These are phyloP conservation scores for Trametes sp. DNA, from an alignment of 1,284 basidiomycete species.

Conservation along the genomic window DNA sequence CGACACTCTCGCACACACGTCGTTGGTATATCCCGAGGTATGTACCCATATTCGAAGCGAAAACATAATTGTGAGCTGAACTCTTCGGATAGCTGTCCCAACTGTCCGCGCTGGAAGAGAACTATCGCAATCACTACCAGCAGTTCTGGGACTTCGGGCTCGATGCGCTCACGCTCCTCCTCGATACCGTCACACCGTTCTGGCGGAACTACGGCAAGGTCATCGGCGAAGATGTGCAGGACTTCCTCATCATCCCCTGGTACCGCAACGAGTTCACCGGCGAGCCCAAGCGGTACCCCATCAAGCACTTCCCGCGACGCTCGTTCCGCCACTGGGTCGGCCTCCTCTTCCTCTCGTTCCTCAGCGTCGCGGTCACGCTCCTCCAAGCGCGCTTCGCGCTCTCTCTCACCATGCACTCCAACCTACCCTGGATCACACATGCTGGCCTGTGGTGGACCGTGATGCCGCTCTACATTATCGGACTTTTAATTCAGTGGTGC, in stretches of 20 bases:
- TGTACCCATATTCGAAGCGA: no score
- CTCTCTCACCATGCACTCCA: slow-evolving; percentile 55
- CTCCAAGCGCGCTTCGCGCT: slow-evolving; percentile 64
- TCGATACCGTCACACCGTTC: slow-evolving; percentile 77
- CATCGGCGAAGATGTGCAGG: slow-evolving; percentile 77
- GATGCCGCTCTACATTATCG: slow-evolving; percentile 65
- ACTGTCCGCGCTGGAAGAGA: slow-evolving; percentile 73
- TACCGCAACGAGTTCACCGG: slow-evolving; percentile 85
- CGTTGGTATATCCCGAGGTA: slow-evolving; percentile 80
- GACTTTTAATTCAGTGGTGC: slow-evolving; percentile 67
- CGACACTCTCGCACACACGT: slow-evolving; percentile 69
- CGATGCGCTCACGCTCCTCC: slow-evolving; percentile 73
- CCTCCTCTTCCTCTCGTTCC: slow-evolving; percentile 57
- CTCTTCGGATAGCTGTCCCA: slow-evolving; percentile 61
- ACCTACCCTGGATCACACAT: slow-evolving; percentile 62
- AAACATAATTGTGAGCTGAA: neutral
- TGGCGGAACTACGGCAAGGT: slow-evolving; percentile 81
- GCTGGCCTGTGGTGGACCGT: slow-evolving; percentile 65
- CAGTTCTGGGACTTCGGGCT: slow-evolving; percentile 80
- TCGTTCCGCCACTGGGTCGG: slow-evolving; percentile 73
- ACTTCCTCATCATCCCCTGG: slow-evolving; percentile 80
- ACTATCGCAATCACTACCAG: slow-evolving; percentile 77
- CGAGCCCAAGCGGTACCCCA: slow-evolving; percentile 70
- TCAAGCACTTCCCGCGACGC: slow-evolving; percentile 63
- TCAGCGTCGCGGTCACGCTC: slow-evolving; percentile 52